A percentile compares a stretch with the other conserved stretches of the same genome.
Evolutionary conservation across 2,329 filamentous ascomycete genomes (phyloP).

Genomic region (Colletotrichum musicola): DNA sequence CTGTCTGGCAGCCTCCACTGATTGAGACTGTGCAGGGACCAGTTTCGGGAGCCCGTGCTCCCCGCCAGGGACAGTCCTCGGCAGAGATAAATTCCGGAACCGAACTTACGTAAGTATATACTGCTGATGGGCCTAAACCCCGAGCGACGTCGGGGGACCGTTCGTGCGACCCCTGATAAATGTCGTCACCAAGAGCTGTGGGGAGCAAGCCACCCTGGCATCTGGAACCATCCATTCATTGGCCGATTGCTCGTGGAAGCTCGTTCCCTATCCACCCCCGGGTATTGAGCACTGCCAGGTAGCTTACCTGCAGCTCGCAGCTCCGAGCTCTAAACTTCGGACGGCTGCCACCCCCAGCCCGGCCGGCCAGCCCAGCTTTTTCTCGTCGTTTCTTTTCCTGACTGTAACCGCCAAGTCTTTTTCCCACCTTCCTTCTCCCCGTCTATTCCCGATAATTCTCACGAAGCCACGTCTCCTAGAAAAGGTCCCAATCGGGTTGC

Average conservation of each 20-base stretch:
- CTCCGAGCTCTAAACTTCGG: constrained; percentile 39
- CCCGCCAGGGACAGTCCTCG: background rate
- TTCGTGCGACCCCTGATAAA: constrained; percentile 16
- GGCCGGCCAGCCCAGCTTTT: constrained; percentile 14
- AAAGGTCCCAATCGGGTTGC: constrained; percentile 19
- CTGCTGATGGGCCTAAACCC: background rate
- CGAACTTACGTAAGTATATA: constrained; percentile 14
- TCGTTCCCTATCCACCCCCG: constrained; percentile 20
- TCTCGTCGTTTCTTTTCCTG: constrained; percentile 17
- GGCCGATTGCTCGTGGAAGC: constrained; percentile 21
- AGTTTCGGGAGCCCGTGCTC: background rate
- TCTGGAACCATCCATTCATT: constrained; percentile 34
- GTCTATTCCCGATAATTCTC: background rate
- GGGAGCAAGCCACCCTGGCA: constrained; percentile 29
- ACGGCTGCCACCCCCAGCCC: constrained; percentile 28
- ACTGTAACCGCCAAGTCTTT: constrained; percentile 8
- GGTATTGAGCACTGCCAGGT: background rate
- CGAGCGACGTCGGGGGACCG: background rate
- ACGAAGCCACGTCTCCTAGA: constrained; percentile 10
- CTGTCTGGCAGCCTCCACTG: constrained; percentile 26
- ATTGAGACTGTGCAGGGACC: constrained; percentile 6
- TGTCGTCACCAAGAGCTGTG: constrained; percentile 35
- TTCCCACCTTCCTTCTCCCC: background rate
- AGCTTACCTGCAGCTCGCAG: constrained; percentile 28
- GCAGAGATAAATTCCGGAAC: constrained; percentile 1